Base-by-base conservation (phyloP, 352 stramenopile genomes). In the Peronospora belbahrii region DNA sequence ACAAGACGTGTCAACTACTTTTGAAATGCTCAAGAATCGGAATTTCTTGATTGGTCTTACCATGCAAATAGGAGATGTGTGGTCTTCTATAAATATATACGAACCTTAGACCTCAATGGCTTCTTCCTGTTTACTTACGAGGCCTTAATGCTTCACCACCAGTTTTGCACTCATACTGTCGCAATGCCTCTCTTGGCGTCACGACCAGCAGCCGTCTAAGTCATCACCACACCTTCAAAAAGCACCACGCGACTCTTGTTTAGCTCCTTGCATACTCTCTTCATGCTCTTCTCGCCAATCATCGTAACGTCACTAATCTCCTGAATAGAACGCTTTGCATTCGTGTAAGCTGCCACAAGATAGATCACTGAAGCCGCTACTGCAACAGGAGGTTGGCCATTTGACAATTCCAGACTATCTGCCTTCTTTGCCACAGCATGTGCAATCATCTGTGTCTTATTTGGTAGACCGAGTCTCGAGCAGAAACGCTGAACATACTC, bases 261-360 rank as follows among this genome's bases (percentile, higher is more conserved):
- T 13, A 90, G 61, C 52, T 88, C 75, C 70, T 90, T 90, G 74
- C 75, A 88, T 38, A 90, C 79, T 36, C 73, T 59, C 56, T 90
- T 90, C 63, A 90, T 76, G 56, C 79, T 86, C 60, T 88, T 90
- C 40, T 81, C 75, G 48, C 62, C 72, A 39, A 90, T 85, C 65
- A 84, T 85, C 32, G 79, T 84, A 25, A 87, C 76, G 32, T 86
- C 64, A 44, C 75, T 88, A 54, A 90, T 87, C 39, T 90, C 79
- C 53, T 90, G 70, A 14, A 90, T 63, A 9, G 79, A 88, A 11
- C 75, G 70, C 63, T 90, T 90, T 33, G 66, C 63, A 42, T 90
- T 72, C 9, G 79, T 90, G 59, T 88, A 90, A 0, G 79, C 79
- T n/a, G 79, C 75, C 7, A 88, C 79, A 22, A 90, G 40, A 46